phyloP scores from a whole-genome alignment of 2,329 filamentous ascomycete species.

The Akanthomyces muscarius region DNA sequence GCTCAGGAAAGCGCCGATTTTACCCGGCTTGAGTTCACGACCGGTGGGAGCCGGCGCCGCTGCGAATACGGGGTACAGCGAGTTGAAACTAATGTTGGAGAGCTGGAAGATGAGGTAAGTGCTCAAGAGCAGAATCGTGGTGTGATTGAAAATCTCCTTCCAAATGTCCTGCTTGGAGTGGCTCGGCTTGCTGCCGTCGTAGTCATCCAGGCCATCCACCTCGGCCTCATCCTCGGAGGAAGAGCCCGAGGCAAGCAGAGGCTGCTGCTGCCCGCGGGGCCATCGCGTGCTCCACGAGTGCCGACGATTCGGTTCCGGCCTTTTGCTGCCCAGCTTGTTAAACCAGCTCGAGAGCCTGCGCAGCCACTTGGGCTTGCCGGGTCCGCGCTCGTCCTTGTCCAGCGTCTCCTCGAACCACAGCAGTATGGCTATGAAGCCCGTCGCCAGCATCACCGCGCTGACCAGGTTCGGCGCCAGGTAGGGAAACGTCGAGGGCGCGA shows the following conservation, averaged over 20 bases:
- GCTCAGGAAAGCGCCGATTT: slow-evolving; percentile 81
- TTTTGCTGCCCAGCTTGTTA: neutral
- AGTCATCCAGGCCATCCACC: slow-evolving; percentile 17
- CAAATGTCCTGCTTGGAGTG: slow-evolving; percentile 38
- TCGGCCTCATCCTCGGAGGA: slow-evolving; percentile 26
- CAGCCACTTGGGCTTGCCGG: slow-evolving; percentile 33
- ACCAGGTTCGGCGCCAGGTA: slow-evolving; percentile 83
- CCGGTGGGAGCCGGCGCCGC: slow-evolving; percentile 72
- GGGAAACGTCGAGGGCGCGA: slow-evolving; percentile 62
- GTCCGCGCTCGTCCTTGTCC: slow-evolving; percentile 29
- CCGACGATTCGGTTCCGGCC: slow-evolving; percentile 21
- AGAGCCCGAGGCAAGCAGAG: slow-evolving; percentile 27
- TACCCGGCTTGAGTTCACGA: slow-evolving; percentile 67
- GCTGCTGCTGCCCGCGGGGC: slow-evolving; percentile 30
- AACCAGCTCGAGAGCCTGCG: slow-evolving; percentile 29
- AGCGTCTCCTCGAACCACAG: slow-evolving; percentile 81
- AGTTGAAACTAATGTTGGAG: slow-evolving; percentile 92
- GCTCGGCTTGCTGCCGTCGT: slow-evolving; percentile 24
- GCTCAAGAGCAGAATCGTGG: slow-evolving; percentile 74
- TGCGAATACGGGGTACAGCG: slow-evolving; percentile 89
- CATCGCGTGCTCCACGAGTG: slow-evolving; percentile 38
- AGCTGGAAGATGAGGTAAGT: slow-evolving; percentile 94
- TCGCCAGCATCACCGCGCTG: slow-evolving; percentile 64
- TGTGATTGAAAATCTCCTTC: slow-evolving; percentile 66
- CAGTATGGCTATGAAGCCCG: slow-evolving; percentile 70